Evolutionary conservation across 495 filamentous ascomycete species (phyloP).

Genomic region (Tuber umbilicatum): DNA sequence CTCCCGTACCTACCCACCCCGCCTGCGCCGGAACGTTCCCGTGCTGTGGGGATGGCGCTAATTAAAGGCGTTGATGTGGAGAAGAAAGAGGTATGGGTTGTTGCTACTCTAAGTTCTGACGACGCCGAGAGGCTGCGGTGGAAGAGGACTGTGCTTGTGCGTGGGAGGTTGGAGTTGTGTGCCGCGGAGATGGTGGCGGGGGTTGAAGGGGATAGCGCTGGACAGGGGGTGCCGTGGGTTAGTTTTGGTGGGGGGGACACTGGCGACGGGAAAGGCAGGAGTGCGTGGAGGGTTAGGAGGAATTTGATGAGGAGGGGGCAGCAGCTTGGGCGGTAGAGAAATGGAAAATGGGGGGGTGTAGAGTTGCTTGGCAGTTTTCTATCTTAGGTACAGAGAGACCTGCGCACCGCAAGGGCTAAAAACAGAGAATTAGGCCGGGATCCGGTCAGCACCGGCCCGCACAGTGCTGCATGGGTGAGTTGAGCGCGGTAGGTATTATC

Average conservation of each 20-base stretch:
- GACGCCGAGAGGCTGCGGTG: slow-evolving; percentile 29
- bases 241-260: slow-evolving; percentile 20
- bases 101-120: background rate
- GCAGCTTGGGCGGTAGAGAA: slow-evolving; percentile 8
- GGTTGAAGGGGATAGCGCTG: slow-evolving; percentile 10
- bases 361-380: background rate
- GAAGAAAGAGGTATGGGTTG: slow-evolving; percentile 32
- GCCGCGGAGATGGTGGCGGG: slow-evolving; percentile 28
- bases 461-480: background rate
- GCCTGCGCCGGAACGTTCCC: slow-evolving; percentile 42
- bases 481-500: background rate
- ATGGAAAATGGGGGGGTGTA: background rate
- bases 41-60: slow-evolving; percentile 50
- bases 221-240: slow-evolving; percentile 39
- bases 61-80: slow-evolving; percentile 48
- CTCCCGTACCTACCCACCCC: slow-evolving; percentile 16
- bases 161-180: slow-evolving; percentile 46
- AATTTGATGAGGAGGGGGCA: slow-evolving; percentile 42
- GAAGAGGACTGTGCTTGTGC: slow-evolving; percentile 49
- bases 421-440: background rate
- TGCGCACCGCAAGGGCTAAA: background rate
- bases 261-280: slow-evolving; percentile 29
- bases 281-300: slow-evolving; percentile 42
- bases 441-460: background rate
- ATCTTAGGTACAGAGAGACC: background rate